A percentile compares a stretch with the other conserved stretches of the same genome.
These are phyloP conservation scores for Lanmaoa pseudosensibilis DNA, from an alignment of 768 basidiomycete species.

Conservation along the genomic window DNA sequence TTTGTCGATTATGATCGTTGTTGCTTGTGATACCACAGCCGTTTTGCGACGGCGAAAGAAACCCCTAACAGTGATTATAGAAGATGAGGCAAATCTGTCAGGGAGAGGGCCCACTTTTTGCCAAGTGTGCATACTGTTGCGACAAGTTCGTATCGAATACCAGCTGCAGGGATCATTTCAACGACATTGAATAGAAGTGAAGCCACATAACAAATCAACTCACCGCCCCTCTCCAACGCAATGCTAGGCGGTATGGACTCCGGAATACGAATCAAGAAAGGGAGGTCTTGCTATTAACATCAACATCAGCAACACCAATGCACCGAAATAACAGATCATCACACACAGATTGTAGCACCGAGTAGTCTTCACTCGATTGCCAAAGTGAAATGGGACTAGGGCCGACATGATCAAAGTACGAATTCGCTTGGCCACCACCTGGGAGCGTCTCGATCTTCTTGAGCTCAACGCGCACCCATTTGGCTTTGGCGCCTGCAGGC, in stretches of 20 bases:
- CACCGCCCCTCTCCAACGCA: slow-evolving; percentile 73
- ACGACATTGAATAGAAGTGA: not conserved
- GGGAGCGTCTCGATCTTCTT: slow-evolving; percentile 87
- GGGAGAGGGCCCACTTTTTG: slow-evolving; percentile 59
- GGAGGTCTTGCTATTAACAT: slow-evolving; percentile 70
- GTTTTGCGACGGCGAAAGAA: slow-evolving; percentile 82
- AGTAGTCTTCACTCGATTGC: slow-evolving; percentile 77
- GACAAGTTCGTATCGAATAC: slow-evolving; percentile 87
- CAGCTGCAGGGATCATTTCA: slow-evolving; percentile 47
- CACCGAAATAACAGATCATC: not conserved
- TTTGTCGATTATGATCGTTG: slow-evolving; percentile 83
- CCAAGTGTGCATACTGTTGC: slow-evolving; percentile 84
- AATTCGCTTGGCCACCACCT: slow-evolving; percentile 64
- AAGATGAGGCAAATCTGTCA: not conserved
- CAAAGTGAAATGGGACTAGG: slow-evolving; percentile 82
- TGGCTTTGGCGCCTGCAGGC: slow-evolving; percentile 76
- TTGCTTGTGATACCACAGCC: slow-evolving; percentile 61
- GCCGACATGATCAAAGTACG: slow-evolving; percentile 79
- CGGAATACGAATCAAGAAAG: slow-evolving; percentile 88
- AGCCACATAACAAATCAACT: slow-evolving; percentile 14
- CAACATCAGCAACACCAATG: not conserved
- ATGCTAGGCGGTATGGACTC: slow-evolving; percentile 89
- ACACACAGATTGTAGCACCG: slow-evolving; percentile 62
- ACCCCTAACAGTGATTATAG: slow-evolving; percentile 40
- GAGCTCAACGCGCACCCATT: slow-evolving; percentile 90